Base-by-base conservation (phyloP, 352 stramenopile genomes). In the Lagenidium sp. region DNA sequence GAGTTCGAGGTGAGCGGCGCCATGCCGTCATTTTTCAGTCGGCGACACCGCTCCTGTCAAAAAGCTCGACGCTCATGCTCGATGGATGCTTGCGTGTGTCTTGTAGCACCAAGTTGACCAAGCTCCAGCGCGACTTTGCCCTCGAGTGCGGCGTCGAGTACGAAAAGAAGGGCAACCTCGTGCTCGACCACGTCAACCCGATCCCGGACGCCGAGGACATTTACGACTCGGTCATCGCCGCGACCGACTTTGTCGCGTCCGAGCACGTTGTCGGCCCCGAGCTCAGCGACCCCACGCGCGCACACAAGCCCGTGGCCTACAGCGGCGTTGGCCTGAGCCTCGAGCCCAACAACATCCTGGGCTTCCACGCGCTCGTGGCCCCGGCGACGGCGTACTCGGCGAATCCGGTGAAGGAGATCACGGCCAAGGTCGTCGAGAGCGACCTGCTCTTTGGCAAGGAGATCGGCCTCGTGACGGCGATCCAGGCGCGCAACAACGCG, bases 401-500 rank as follows among this genome's bases (percentile, higher is more conserved):
- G 24, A 84, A 77, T 49, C 70, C 76, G 11, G 75, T 80, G 22
- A 91, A 94, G 55, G 59, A 64, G 41, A 81, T 82, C 57, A 80
- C 67, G 23, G 47, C 60, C 44, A 68, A 79, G 59, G 45, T 85
- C 37, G 50, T 74, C 41, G 46, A 68, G 59, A 68, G 71, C 47
- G 70, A 85, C 46, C 39, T 86, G 45, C 59, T 82, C 10, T 86
- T 84, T 36, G 71, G 73, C 42, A 76, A 82, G 42, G 61, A 85
- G 51, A 84, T 94, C 37, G 76, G 74, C 2, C 65, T 94, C 34
- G 80, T 95, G 23, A 84, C 73, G 7, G 83, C 73, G n/a, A 63
- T 94, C 10, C 88, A 96, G 57, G 82, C 55, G 12, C 84, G 87
- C 41, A 96, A 94, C 73, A 97, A 97, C 44, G 85, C 86, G 15